These are phyloP conservation scores for Ilex aquifolium DNA, from an alignment of 257 asterid genomes.

Conservation along the genomic window DNA sequence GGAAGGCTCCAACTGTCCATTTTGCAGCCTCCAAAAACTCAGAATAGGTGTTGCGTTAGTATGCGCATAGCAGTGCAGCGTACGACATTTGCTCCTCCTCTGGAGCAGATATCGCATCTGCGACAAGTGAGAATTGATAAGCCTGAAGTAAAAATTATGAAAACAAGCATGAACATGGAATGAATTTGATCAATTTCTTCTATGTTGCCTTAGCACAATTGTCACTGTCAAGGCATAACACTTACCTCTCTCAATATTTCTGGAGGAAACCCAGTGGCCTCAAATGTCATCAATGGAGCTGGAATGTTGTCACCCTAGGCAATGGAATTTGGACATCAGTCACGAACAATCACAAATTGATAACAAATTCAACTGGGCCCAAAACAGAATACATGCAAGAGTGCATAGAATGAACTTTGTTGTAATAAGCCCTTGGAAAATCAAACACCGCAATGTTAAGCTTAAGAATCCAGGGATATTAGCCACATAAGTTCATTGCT, in stretches of 20 bases:
- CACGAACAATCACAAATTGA: constrained; percentile 12
- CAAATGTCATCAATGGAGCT: constrained; percentile 91
- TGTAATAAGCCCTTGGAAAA: no score
- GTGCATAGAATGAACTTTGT: no score
- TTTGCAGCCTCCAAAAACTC: constrained; percentile 95
- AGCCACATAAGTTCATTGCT: no score
- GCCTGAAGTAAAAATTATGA: constrained; percentile 40
- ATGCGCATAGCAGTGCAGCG: constrained; percentile 98
- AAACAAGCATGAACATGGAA: constrained; percentile 20
- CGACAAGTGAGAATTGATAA: constrained; percentile 87
- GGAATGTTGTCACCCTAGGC: constrained; percentile 88
- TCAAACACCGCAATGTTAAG: no score
- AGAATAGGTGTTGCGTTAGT: constrained; percentile 66
- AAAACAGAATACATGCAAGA: neutral
- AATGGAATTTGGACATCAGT: constrained; percentile 16
- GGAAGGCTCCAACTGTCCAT: constrained; percentile 90
- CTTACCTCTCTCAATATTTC: constrained; percentile 88
- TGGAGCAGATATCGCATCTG: constrained; percentile 99
- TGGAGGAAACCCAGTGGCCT: constrained; percentile 86
- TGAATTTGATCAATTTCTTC: constrained; percentile 7
- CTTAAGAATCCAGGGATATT: no score
- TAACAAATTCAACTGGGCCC: no score
- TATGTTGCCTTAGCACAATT: constrained; percentile 8
- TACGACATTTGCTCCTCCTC: constrained; percentile 99
- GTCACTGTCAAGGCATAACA: constrained; percentile 12